Evolutionary conservation across 2,329 filamentous ascomycete genomes (phyloP), one percentile per base, ranked within the genome.

Genomic region (Ophiocordyceps camponoti-leonardi): DNA sequence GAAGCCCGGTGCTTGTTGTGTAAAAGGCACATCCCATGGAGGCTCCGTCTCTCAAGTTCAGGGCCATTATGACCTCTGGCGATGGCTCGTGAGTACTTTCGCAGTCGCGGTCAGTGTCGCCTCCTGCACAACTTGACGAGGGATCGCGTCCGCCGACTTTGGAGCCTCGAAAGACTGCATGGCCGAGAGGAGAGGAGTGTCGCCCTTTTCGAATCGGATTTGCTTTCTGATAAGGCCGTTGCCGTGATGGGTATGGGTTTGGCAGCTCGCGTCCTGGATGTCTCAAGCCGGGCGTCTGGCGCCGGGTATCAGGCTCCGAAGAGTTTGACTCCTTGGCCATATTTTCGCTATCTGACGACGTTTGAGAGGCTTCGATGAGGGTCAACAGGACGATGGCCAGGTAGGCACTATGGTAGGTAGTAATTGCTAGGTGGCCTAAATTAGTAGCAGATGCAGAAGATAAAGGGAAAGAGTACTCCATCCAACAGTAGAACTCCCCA

Each of bases 1-100:
- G 61, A 33, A 71, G 77, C 54, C 84, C 79, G 37, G 86, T 77
- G 23, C 71, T 65, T 6, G 80, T 78, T 42, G 81, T 67, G 57
- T 90, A 94, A 57, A 90, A 94, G 42, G 85, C 81, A 59, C 87
- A 95, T 1, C 90, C 90, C 18, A 94, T 69, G 0, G 73, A 79
- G 1, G 75, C 78, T 28, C 75, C 72, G n/a, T 79, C 73, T 49
- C 73, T 77, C 58, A 90, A 69, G 48, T 93, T 79, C 22, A 94
- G 67, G 1, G 86, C 84, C 77, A 94, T 85, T 47, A 94, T 73
- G 23, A 86, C 64, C 56, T 92, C 84, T 46, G 48, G 43, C 10
- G 33, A 31, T 8, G 28, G 16, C 35, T 4, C n/a, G 16, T 22
- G 33, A 11, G 13, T 33, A 19, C 20, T 39, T 44, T 39, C 45